Evolutionary conservation across 495 filamentous ascomycete species (phyloP), one percentile per base, ranked within the genome.

Genomic region (Annulohypoxylon moriforme): DNA sequence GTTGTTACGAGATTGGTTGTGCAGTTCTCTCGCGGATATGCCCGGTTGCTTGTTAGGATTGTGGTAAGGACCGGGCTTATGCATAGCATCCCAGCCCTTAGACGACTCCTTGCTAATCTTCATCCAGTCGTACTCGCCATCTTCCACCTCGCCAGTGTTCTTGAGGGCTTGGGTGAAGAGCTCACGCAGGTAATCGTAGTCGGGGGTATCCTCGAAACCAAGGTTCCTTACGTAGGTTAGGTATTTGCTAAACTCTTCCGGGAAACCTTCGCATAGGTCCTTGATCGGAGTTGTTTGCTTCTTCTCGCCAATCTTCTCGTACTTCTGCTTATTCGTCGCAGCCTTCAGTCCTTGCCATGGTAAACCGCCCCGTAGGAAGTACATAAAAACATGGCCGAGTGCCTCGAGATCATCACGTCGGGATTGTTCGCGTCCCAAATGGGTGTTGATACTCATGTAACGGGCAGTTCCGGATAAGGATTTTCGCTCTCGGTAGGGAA

Each of bases 91-190:
- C 93, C 93, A 97, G 38, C 93, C 94, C 75, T 94, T 92, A 16
- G 72, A 62, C 24, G 78, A 76, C 68, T 94, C 94, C 79, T 97
- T 96, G 85, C 93, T 96, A 64, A 97, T 85, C 87, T 97, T 98
- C 96, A 98, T 98, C 96, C 96, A 99, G 81, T 99, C 96, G 78
- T 98, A 99, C 77, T 99, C 96, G 67, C 96, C 96, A 84, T 99
- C 96, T 75, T 99, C 96, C 11, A 98, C 91, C 71, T 97, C 94
- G 40, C 94, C 94, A 5, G 92, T 92, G 69, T 93, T 93, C 86
- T 97, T 97, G 47, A 98, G 86, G n/a, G 96, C 93, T 80, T 97
- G 92, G 2, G 96, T 97, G 85, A 99, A 94, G 31, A 99, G 89
- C 72, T 98, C 96, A 27, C 96, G 92, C 44, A 98, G 89, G 79